These are phyloP conservation scores for Triangularia setosa DNA, from an alignment of 2,329 filamentous ascomycete genomes.

Conservation along the genomic window DNA sequence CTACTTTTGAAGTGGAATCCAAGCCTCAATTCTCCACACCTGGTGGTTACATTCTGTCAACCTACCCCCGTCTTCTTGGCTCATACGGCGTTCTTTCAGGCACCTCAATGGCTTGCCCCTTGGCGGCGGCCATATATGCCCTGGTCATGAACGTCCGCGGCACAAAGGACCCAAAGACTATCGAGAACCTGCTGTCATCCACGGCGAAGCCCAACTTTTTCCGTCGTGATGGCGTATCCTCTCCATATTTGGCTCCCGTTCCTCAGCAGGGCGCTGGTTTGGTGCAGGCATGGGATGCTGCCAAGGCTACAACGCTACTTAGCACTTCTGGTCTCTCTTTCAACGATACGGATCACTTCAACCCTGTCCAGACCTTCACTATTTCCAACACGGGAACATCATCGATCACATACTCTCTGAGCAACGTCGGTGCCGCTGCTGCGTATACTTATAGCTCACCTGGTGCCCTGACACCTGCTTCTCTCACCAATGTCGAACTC, in stretches of 20 bases:
- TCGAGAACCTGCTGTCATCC: constrained; percentile 48
- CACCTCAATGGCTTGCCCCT: constrained; percentile 52
- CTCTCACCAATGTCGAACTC: constrained; percentile 43
- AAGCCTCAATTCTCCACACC: constrained; percentile 47
- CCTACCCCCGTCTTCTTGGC: constrained; percentile 40
- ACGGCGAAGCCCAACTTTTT: constrained; percentile 48
- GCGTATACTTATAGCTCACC: constrained; percentile 47
- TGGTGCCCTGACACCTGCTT: constrained; percentile 33
- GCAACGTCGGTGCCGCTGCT: constrained; percentile 47
- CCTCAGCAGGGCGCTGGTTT: constrained; percentile 59
- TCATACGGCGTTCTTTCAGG: constrained; percentile 48
- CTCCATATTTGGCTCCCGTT: constrained; percentile 47
- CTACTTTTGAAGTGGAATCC: constrained; percentile 53
- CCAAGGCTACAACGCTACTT: constrained; percentile 50
- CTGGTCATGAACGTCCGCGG: constrained; percentile 50
- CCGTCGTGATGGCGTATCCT: constrained; percentile 39
- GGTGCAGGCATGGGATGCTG: constrained; percentile 57
- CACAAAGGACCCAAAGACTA: constrained; percentile 45
- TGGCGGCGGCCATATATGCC: constrained; percentile 49
- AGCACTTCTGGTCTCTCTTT: constrained; percentile 57
- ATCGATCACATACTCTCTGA: constrained; percentile 49
- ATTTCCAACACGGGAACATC: constrained; percentile 51
- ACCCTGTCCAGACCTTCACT: constrained; percentile 46
- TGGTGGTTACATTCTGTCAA: constrained; percentile 49
- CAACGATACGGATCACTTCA: constrained; percentile 60